Conservation (phyloP, 2,329 filamentous ascomycete genomes). For the Cadophora sp. region DNA sequence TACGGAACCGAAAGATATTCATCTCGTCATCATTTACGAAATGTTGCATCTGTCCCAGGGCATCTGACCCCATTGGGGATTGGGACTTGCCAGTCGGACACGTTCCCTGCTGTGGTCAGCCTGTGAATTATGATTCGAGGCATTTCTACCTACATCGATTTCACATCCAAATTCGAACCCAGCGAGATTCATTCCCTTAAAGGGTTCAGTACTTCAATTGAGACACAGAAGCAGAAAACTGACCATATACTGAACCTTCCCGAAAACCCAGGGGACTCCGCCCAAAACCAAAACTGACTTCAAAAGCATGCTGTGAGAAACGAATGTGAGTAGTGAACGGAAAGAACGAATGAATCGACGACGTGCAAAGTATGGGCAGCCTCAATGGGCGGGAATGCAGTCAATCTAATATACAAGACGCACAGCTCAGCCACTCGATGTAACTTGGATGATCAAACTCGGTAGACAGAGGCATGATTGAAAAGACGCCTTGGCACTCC, state of each 20-base stretch:
- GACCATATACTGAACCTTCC: conserved; percentile 37
- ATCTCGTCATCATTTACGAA: conserved; percentile 59
- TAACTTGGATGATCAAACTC: conserved; percentile 12
- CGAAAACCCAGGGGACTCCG: conserved; percentile 22
- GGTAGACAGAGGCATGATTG: neutral
- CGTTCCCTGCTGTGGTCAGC: conserved; percentile 27
- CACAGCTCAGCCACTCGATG: conserved; percentile 7
- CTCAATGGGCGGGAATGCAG: conserved; percentile 1
- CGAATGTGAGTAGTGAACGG: conserved; percentile 14
- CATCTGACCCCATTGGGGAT: conserved; percentile 34
- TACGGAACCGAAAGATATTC: conserved; percentile 61
- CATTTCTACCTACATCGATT: conserved; percentile 44
- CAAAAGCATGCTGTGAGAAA: conserved; percentile 29
- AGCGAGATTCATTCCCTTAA: conserved; percentile 49
- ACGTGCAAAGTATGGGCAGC: neutral
- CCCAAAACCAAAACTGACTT: conserved; percentile 26
- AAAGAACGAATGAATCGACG: conserved; percentile 22
- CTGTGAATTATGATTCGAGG: neutral
- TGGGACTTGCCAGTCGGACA: conserved; percentile 30
- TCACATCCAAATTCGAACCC: conserved; percentile 55
- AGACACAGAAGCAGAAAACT: neutral
- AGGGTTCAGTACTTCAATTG: neutral
- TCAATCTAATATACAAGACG: conserved; percentile 1
- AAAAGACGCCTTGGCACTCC: conserved; percentile 7
- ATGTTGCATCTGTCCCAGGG: conserved; percentile 49